Conservation (phyloP, 2,329 filamentous ascomycete genomes). For the Didymella arachidicola region DNA sequence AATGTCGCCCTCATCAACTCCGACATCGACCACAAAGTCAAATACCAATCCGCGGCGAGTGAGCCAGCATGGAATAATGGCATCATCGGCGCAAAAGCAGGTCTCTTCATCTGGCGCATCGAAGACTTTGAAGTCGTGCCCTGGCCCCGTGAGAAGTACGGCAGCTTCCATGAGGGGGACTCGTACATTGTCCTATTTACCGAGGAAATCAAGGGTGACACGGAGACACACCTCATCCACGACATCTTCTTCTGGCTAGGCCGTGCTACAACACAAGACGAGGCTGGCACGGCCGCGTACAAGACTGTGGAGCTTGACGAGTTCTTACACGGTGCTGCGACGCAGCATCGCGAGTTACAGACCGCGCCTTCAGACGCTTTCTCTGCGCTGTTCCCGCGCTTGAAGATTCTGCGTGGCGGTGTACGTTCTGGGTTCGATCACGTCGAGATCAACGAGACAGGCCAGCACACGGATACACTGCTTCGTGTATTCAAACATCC, state of each 20-base stretch:
- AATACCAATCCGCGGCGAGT: slow-evolving; percentile 69
- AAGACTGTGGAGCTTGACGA: slow-evolving; percentile 76
- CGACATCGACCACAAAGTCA: slow-evolving; percentile 71
- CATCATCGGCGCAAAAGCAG: slow-evolving; percentile 60
- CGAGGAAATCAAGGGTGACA: slow-evolving; percentile 57
- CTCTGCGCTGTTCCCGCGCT: slow-evolving; percentile 65
- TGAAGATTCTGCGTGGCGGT: slow-evolving; percentile 68
- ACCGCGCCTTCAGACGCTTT: slow-evolving; percentile 67
- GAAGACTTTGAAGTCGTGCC: slow-evolving; percentile 71
- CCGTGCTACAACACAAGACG: slow-evolving; percentile 70
- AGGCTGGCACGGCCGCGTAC: slow-evolving; percentile 73
- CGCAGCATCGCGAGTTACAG: slow-evolving; percentile 72
- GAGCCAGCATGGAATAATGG: slow-evolving; percentile 74
- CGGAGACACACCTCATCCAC: slow-evolving; percentile 51
- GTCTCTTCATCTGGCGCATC: slow-evolving; percentile 71
- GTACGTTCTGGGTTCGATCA: slow-evolving; percentile 69
- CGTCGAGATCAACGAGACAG: slow-evolving; percentile 60
- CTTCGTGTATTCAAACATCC: slow-evolving; percentile 70
- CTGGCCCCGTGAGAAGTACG: slow-evolving; percentile 65
- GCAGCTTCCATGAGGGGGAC: slow-evolving; percentile 72
- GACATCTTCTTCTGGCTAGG: slow-evolving; percentile 77
- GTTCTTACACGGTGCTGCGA: slow-evolving; percentile 67
- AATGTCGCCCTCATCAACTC: slow-evolving; percentile 72
- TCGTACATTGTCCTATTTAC: slow-evolving; percentile 72
- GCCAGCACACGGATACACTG: slow-evolving; percentile 59